Evolutionary conservation across 352 stramenopile species (phyloP).

Genomic region (Pythium biforme): DNA sequence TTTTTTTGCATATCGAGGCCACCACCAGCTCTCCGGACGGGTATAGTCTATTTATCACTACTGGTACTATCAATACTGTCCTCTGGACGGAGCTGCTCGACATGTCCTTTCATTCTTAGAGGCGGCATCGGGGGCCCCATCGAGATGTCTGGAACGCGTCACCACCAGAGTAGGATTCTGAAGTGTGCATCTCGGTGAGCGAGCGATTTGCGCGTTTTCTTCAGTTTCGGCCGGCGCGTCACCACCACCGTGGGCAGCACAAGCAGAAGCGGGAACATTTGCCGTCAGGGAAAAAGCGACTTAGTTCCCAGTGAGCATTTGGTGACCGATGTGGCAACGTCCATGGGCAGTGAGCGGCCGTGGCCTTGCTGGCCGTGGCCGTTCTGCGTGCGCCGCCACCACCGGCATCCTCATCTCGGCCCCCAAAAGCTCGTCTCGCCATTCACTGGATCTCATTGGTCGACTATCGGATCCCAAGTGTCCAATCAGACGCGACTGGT

Average conservation of each 20-base stretch:
- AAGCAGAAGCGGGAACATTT: not conserved
- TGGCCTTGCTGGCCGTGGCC: not conserved
- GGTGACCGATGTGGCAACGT: too few species aligned
- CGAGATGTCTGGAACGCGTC: not conserved
- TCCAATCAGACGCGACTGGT: not conserved
- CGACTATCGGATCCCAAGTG: not conserved
- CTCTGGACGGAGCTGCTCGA: too few species aligned
- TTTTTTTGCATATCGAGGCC: too few species aligned
- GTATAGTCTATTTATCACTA: too few species aligned
- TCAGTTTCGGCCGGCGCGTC: not conserved
- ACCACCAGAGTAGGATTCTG: not conserved
- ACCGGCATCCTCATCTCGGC: not conserved
- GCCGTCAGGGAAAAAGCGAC: not conserved
- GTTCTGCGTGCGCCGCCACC: not conserved
- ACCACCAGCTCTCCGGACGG: too few species aligned
- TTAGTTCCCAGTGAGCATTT: too few species aligned
- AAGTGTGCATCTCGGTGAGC: conserved; percentile 4
- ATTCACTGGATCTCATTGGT: not conserved
- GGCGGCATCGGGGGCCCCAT: too few species aligned
- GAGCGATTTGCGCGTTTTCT: not conserved
- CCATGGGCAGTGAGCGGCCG: too few species aligned
- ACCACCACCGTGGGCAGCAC: not conserved
- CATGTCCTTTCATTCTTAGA: too few species aligned
- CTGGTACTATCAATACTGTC: too few species aligned
- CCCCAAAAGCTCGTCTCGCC: conserved; percentile 1